Evolutionary conservation across 1,284 basidiomycete genomes (phyloP).

Genomic region (Cryptococcus maquisensis): DNA sequence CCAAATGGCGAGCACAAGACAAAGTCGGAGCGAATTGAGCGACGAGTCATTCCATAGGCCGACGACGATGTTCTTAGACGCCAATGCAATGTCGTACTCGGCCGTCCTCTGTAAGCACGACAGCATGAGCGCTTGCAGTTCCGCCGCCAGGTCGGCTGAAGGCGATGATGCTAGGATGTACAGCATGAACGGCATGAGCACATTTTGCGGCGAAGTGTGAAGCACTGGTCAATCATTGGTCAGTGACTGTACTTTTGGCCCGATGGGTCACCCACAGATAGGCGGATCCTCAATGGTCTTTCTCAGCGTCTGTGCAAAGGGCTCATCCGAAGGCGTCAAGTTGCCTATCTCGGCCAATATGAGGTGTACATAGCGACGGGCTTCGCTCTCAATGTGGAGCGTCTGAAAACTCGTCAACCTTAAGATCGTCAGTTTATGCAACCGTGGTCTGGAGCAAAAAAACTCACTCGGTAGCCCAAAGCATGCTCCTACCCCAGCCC

Average conservation of each 20-base stretch:
- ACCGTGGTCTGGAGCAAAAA: no score
- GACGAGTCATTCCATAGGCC: slow-evolving; percentile 5
- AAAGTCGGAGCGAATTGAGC: slow-evolving; percentile 11
- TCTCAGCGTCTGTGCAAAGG: slow-evolving; percentile 12
- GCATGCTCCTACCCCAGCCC: slow-evolving; percentile 15
- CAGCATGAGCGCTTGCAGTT: slow-evolving; percentile 1
- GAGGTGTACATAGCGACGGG: slow-evolving; percentile 25
- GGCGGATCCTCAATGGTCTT: slow-evolving; percentile 18
- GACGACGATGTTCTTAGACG: not conserved
- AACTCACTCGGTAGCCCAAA: slow-evolving; percentile 38
- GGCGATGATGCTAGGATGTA: slow-evolving; percentile 9
- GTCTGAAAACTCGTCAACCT: slow-evolving; percentile 36
- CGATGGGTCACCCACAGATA: slow-evolving; percentile 12
- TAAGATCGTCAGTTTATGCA: not conserved
- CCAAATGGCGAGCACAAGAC: slow-evolving; percentile 13
- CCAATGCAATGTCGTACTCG: not conserved
- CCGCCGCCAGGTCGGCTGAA: not conserved
- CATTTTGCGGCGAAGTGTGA: slow-evolving; percentile 14
- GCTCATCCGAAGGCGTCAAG: not conserved
- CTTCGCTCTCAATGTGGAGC: slow-evolving; percentile 35
- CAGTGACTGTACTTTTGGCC: not conserved
- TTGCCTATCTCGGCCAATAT: slow-evolving; percentile 26
- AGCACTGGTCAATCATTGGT: slow-evolving; percentile 14
- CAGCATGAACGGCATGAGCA: slow-evolving; percentile 21
- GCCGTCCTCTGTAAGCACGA: not conserved